Evolutionary conservation across 352 stramenopile species (phyloP), one percentile per base, ranked within the genome.

Genomic region (Phytophthora kernoviae): DNA sequence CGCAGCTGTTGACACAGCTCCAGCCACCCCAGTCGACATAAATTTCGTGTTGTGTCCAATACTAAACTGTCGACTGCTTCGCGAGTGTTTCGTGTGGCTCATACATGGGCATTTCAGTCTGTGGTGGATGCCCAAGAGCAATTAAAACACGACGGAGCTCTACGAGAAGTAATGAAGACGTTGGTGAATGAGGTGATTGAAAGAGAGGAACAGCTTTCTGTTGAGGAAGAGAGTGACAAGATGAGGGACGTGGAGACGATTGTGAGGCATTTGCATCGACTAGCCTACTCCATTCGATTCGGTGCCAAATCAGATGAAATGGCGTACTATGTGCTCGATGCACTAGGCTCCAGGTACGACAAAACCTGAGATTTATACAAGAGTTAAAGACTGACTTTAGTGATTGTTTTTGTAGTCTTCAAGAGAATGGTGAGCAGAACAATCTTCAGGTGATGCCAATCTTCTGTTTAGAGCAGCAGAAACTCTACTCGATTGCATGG

Each of bases 311-410:
- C 70, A 4, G 64, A 73, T 15, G 70, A 86, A 2, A 62, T 86
- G 68, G 58, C 60, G 54, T 79, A 86, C 37, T 86, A 83, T n/a
- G 76, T 86, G 41, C 65, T 86, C 4, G 68, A 79, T 52, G n/a
- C 60, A 32, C 47, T 71, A 2, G 73, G 76, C 18, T 82, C 73
- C 30, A 72, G 67, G 67, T 75, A 30, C 24, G 24, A 6, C 24
- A 30, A 30, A 30, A 30, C 24, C 27, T 66, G 17, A 27, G 18
- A 21, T 14, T 40, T 51, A 20, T 6, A 30, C 6, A 30, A 30
- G 24, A 30, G 3, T 30, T 30, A 7, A 6, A 30, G 24, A 30
- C 6, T 30, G 24, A 30, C 24, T 57, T 54, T 54, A 18, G 12
- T 56, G 37, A 11, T 45, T 36, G 15, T n/a, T 41, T 5, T 15